Percentiles rank a stretch among this genome's conserved stretches.
Conservation (phyloP, 805 yeast species). For the Yarrowia sp. region DNA sequence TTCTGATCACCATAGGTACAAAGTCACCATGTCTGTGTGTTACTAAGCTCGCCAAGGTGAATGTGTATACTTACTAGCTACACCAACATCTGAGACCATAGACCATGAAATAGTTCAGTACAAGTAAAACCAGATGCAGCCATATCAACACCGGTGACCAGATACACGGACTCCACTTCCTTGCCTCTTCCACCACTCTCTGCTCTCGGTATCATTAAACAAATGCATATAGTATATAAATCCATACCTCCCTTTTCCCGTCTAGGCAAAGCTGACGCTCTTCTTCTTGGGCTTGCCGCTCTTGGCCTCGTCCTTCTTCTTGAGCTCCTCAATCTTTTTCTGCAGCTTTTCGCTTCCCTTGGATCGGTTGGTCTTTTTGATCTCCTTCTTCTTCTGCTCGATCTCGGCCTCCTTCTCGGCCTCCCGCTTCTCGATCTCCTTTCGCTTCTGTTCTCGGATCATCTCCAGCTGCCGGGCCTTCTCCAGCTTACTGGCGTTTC, state of each 20-base stretch:
- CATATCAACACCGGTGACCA: too few relatives aligned
- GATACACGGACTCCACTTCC: too few relatives aligned
- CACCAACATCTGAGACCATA: too few relatives aligned
- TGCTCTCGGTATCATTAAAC: neutral
- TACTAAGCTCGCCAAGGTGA: too few relatives aligned
- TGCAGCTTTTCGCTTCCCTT: slow-evolving; percentile 50
- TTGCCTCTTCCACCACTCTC: too few relatives aligned
- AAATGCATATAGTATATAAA: slow-evolving; percentile 20
- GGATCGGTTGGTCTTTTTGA: slow-evolving; percentile 72
- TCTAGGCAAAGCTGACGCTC: slow-evolving; percentile 28
- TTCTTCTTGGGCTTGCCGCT: slow-evolving; percentile 5
- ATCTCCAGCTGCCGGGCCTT: slow-evolving; percentile 89
- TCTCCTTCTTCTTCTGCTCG: slow-evolving; percentile 78
- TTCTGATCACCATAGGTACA: too few relatives aligned
- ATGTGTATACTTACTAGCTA: too few relatives aligned
- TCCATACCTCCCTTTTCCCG: neutral
- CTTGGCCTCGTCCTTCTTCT: neutral
- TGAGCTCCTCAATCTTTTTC: slow-evolving; percentile 14
- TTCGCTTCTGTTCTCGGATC: slow-evolving; percentile 81
- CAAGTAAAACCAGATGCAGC: too few relatives aligned
- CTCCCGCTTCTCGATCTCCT: slow-evolving; percentile 87
- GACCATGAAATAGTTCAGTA: too few relatives aligned
- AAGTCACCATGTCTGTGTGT: too few relatives aligned
- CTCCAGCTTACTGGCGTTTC: slow-evolving; percentile 87
- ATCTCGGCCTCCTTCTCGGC: slow-evolving; percentile 68